Conservation (phyloP, 2,329 filamentous ascomycete genomes). For the Calonectria multiphialidica region DNA sequence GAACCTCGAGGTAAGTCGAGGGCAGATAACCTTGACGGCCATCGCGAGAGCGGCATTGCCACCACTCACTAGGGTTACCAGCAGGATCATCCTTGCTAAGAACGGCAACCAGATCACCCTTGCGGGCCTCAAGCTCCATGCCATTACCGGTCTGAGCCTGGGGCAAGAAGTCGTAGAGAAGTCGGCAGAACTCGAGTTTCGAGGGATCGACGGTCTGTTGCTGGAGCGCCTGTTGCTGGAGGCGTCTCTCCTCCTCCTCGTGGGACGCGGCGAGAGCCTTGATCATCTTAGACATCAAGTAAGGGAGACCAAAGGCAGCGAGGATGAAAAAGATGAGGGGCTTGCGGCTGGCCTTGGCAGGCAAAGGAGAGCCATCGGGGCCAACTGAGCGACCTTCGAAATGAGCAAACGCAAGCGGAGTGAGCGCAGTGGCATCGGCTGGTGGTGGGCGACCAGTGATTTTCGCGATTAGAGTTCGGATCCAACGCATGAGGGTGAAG, state of each 20-base stretch:
- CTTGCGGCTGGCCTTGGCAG: conserved; percentile 87
- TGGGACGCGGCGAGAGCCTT: conserved; percentile 84
- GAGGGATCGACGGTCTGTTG: conserved; percentile 79
- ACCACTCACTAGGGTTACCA: conserved; percentile 95
- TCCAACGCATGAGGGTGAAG: conserved; percentile 95
- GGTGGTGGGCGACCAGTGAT: conserved; percentile 92
- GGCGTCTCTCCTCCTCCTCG: conserved; percentile 81
- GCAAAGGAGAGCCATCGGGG: conserved; percentile 72
- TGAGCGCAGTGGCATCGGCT: conserved; percentile 87
- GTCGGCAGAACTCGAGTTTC: conserved; percentile 96
- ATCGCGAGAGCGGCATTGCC: conserved; percentile 92
- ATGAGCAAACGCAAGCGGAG: conserved; percentile 88
- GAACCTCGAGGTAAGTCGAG: conserved; percentile 87
- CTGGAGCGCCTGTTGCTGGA: conserved; percentile 64
- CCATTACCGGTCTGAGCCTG: conserved; percentile 71
- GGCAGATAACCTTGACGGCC: conserved; percentile 93
- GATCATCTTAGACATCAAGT: conserved; percentile 97
- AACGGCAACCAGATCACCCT: conserved; percentile 95
- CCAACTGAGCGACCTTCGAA: conserved; percentile 79
- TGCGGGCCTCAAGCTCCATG: conserved; percentile 91
- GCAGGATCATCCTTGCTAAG: conserved; percentile 92
- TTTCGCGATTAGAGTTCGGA: conserved; percentile 91
- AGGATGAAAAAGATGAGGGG: conserved; percentile 96
- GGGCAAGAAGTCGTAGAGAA: conserved; percentile 93
- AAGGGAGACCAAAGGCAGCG: conserved; percentile 94